Conservation (phyloP, 2,329 filamentous ascomycete species). For the Cryoendolithus antarcticus region DNA sequence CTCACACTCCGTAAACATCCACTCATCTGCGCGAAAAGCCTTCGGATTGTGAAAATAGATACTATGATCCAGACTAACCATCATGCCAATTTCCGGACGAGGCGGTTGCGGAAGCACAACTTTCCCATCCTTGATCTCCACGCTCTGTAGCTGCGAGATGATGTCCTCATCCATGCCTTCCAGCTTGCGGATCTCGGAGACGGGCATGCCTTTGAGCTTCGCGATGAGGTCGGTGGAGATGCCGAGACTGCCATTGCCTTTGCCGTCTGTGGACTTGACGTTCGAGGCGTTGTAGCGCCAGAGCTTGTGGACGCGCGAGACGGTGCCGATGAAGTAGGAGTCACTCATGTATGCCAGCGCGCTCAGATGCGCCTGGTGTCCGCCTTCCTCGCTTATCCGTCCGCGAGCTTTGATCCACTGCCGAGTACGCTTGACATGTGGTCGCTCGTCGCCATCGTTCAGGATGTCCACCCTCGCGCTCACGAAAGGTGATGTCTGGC, state of each 20-base stretch:
- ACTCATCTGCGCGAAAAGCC: constrained; percentile 45
- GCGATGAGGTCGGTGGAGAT: constrained; percentile 31
- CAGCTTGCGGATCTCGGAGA: constrained; percentile 29
- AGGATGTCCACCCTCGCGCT: constrained; percentile 44
- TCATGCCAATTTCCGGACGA: constrained; percentile 61
- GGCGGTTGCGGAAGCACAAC: constrained; percentile 35
- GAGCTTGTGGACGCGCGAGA: constrained; percentile 66
- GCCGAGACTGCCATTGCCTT: constrained; percentile 6
- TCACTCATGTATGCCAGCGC: constrained; percentile 91
- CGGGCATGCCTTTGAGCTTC: constrained; percentile 33
- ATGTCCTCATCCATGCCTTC: constrained; percentile 38
- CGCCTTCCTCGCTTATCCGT: constrained; percentile 58
- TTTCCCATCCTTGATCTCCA: constrained; percentile 25
- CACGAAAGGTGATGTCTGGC: constrained; percentile 42
- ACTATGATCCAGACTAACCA: constrained; percentile 66
- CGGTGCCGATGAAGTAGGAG: constrained; percentile 84
- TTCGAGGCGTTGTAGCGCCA: constrained; percentile 50
- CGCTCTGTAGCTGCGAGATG: constrained; percentile 35
- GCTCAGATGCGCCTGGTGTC: constrained; percentile 67
- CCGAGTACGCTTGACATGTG: constrained; percentile 53
- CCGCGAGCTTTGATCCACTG: constrained; percentile 66
- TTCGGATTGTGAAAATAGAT: constrained; percentile 43
- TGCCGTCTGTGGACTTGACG: constrained; percentile 11
- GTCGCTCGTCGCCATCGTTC: constrained; percentile 40
- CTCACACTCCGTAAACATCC: constrained; percentile 71